Conservation (phyloP, 2,329 filamentous ascomycete species). For the Colletotrichum sp. region DNA sequence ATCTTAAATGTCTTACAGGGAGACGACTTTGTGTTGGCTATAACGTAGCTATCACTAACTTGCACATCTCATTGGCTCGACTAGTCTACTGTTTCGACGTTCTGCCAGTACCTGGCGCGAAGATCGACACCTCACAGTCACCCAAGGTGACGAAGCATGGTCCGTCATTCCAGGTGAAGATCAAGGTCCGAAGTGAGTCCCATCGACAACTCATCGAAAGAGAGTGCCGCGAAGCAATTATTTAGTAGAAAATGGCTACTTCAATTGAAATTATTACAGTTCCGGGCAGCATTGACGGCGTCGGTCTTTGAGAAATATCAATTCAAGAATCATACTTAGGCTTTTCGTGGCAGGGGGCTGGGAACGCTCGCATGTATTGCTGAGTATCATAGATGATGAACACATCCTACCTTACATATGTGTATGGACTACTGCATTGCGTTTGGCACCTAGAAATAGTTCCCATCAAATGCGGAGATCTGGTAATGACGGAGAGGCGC, state of each 20-base stretch:
- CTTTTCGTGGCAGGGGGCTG: too few species aligned
- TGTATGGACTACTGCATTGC: too few species aligned
- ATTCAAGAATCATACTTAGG: background rate
- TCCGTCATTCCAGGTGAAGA: background rate
- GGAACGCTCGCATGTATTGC: too few species aligned
- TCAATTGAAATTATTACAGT: too few species aligned
- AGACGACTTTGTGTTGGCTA: background rate
- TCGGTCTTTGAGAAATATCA: background rate
- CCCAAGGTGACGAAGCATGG: background rate
- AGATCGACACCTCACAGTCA: background rate
- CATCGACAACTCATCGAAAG: background rate
- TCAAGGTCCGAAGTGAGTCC: background rate
- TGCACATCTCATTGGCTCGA: background rate
- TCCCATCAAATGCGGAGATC: too few species aligned
- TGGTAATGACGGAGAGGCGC: too few species aligned
- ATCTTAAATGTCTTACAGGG: background rate
- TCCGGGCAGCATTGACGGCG: too few species aligned
- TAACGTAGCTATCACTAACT: rapidly evolving
- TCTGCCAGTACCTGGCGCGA: background rate
- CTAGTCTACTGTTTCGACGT: background rate
- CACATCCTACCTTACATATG: too few species aligned
- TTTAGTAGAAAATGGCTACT: background rate
- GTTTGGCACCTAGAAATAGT: rapidly evolving
- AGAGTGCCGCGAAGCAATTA: background rate
- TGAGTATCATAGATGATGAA: too few species aligned